phyloP scores from a whole-genome alignment of 768 basidiomycete species.

The Boletus sp. region DNA sequence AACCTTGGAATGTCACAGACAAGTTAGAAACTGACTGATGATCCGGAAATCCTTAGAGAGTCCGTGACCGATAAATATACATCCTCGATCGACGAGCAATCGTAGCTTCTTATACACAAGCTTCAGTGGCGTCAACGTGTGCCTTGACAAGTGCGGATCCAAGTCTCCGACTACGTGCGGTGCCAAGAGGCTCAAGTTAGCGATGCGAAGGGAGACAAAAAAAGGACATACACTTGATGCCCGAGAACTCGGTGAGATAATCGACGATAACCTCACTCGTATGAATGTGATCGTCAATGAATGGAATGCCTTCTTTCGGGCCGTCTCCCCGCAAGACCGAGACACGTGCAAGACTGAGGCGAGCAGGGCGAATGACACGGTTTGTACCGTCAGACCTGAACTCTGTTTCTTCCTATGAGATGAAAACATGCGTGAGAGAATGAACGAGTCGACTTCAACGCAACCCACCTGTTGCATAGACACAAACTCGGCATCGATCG shows the following conservation, averaged over 20 bases:
- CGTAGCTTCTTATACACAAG: slow-evolving; percentile 98
- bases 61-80: slow-evolving; percentile 96
- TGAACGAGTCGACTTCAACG: not conserved
- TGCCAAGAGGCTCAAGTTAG: not conserved
- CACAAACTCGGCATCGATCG: slow-evolving; percentile 98
- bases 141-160: slow-evolving; percentile 74
- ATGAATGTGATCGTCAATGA: slow-evolving; percentile 98
- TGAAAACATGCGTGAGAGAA: not conserved
- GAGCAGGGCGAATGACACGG: slow-evolving; percentile 86
- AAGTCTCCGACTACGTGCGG: slow-evolving; percentile 76
- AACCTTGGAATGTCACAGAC: not conserved
- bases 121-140: slow-evolving; percentile 93
- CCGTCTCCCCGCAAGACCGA: slow-evolving; percentile 90
- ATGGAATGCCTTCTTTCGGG: slow-evolving; percentile 74
- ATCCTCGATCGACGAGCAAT: slow-evolving; percentile 87
- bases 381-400: slow-evolving; percentile 93
- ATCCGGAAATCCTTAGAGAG: slow-evolving; percentile 97
- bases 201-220: not conserved
- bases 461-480: slow-evolving; percentile 81
- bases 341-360: slow-evolving; percentile 89
- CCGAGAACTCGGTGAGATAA: slow-evolving; percentile 95
- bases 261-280: slow-evolving; percentile 95
- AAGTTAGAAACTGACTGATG: slow-evolving; percentile 66
- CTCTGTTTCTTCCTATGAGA: slow-evolving; percentile 83
- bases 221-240: slow-evolving; percentile 74